These are phyloP conservation scores for Kazachstania viticola DNA, from an alignment of 805 yeast species.

Conservation along the genomic window DNA sequence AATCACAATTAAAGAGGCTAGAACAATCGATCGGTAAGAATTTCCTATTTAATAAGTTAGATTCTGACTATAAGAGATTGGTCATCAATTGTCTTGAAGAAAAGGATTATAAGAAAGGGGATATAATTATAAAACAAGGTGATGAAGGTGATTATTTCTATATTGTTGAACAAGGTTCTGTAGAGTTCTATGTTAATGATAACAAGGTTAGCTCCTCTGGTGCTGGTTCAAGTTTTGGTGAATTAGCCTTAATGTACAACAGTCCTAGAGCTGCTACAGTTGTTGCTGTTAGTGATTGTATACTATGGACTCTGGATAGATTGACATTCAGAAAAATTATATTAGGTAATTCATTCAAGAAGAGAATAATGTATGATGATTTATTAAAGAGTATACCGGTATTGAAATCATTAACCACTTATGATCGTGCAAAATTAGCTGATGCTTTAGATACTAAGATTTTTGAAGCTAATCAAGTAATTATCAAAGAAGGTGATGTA, in stretches of 20 bases:
- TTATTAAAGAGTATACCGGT: constrained; percentile 82
- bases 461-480: constrained; percentile 58
- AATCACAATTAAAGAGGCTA: constrained; percentile 55
- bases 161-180: constrained; percentile 41
- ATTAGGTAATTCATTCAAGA: constrained; percentile 80
- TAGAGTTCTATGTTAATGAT: constrained; percentile 62
- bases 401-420: constrained; percentile 55
- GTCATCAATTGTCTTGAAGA: constrained; percentile 80
- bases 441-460: constrained; percentile 81
- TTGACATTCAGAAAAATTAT: constrained; percentile 84
- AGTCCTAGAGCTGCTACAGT: constrained; percentile 97
- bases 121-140: constrained; percentile 32
- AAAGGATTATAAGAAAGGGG: constrained; percentile 45
- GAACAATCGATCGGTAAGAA: constrained; percentile 65
- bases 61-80: constrained; percentile 60
- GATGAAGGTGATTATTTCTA: constrained; percentile 15
- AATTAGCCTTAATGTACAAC: constrained; percentile 93
- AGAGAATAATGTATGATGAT: constrained; percentile 82
- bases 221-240: constrained; percentile 90
- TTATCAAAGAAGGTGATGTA: constrained; percentile 76
- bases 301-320: constrained; percentile 89
- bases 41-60: constrained; percentile 76
- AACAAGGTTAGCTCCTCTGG: constrained; percentile 62
- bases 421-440: constrained; percentile 84
- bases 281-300: constrained; percentile 54